These are phyloP conservation scores for Solanum pinnatisectum DNA, from an alignment of 257 asterid species.

Conservation along the genomic window DNA sequence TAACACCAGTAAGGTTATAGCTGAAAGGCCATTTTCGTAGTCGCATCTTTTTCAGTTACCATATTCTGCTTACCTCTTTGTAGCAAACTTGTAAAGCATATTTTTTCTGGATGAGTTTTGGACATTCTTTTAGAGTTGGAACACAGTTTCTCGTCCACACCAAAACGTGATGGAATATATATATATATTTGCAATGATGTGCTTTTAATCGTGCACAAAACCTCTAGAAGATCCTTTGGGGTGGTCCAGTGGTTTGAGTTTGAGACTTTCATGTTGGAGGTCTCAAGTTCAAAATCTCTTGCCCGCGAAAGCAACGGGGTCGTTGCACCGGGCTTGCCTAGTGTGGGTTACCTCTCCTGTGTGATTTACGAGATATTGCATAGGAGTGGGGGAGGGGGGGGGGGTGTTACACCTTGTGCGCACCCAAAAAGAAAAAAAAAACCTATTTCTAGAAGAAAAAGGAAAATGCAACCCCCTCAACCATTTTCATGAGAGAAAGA, in stretches of 20 bases:
- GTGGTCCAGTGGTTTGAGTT: neutral
- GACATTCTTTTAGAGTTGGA: neutral
- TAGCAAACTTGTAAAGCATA: neutral
- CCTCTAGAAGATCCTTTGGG: neutral
- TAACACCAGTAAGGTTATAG: neutral
- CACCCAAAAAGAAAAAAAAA: neutral
- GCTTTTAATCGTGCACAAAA: neutral
- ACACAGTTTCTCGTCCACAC: neutral
- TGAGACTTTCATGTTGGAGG: neutral
- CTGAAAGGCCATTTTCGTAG: neutral
- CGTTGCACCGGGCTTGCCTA: too few species aligned
- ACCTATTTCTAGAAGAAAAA: neutral
- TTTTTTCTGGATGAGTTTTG: neutral
- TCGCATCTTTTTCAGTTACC: neutral
- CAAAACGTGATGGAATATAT: neutral
- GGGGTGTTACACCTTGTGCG: too few species aligned
- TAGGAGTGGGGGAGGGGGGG: too few species aligned
- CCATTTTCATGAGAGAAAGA: neutral
- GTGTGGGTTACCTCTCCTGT: too few species aligned
- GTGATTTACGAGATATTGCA: too few species aligned
- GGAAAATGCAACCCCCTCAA: neutral
- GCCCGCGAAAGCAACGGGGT: fast-evolving
- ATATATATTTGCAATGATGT: neutral
- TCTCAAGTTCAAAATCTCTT: neutral
- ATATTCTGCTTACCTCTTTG: neutral